Percentiles rank a stretch among this genome's conserved stretches.
phyloP scores from a whole-genome alignment of 2,329 filamentous ascomycete genomes.

The Aureobasidium sp. region DNA sequence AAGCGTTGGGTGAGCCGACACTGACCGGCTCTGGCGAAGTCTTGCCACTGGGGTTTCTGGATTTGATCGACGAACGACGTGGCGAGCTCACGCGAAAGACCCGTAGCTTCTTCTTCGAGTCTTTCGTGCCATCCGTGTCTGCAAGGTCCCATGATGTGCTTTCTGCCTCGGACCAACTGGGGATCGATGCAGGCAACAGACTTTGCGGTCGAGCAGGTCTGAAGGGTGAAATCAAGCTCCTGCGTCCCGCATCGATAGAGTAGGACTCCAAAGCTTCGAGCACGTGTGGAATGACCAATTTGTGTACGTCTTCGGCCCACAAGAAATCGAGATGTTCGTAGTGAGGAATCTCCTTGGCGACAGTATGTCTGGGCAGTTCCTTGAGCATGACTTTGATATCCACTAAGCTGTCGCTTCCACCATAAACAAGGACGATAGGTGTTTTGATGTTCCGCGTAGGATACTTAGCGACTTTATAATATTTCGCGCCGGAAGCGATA shows the following conservation, averaged over 20 bases:
- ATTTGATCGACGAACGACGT: background rate
- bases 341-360: constrained; percentile 77
- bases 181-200: constrained; percentile 5
- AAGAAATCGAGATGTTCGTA: constrained; percentile 97
- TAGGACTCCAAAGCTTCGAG: constrained; percentile 77
- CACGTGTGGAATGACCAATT: constrained; percentile 81
- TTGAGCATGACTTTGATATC: constrained; percentile 89
- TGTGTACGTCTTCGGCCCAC: constrained; percentile 80
- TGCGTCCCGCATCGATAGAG: constrained; percentile 19
- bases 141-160: constrained; percentile 4
- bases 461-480: constrained; percentile 94
- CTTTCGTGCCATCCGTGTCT: background rate
- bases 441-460: constrained; percentile 96
- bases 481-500: constrained; percentile 63
- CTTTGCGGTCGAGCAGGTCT: constrained; percentile 10
- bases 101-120: background rate
- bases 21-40: background rate
- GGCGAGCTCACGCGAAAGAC: background rate
- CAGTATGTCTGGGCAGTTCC: constrained; percentile 75
- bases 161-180: constrained; percentile 14
- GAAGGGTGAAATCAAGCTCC: constrained; percentile 1
- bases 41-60: background rate
- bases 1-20: background rate
- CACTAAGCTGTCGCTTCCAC: constrained; percentile 85
- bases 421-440: constrained; percentile 86